Percentiles rank a stretch among this genome's conserved stretches.
Conservation (phyloP, 2,329 filamentous ascomycete genomes). For the Talaromyces verruculosus region DNA sequence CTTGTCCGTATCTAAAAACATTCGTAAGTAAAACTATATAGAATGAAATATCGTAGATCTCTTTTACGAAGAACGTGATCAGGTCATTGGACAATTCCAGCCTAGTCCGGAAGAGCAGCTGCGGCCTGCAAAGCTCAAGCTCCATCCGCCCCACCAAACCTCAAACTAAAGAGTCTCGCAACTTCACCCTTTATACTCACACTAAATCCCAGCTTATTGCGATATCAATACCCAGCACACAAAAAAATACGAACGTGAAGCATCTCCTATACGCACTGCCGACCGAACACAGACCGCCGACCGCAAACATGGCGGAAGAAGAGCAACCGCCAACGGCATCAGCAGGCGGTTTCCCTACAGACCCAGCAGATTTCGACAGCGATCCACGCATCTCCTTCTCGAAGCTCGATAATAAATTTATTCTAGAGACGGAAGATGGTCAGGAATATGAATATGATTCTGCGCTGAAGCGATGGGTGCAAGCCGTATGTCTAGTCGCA, state of each 20-base stretch:
- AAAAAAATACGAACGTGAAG: neutral
- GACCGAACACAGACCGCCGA: constrained; percentile 22
- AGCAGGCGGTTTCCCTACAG: constrained; percentile 48
- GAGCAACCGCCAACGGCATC: constrained; percentile 4
- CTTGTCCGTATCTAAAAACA: neutral
- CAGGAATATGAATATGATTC: constrained; percentile 81
- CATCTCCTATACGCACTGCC: constrained; percentile 7
- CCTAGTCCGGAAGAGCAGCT: neutral
- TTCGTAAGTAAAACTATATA: neutral
- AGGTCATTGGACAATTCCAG: constrained; percentile 1
- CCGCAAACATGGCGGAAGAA: constrained; percentile 8
- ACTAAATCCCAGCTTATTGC: neutral
- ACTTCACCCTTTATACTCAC: neutral
- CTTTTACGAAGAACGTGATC: neutral
- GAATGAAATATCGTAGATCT: neutral
- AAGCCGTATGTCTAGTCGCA: constrained; percentile 51
- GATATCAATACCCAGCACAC: neutral
- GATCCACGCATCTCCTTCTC: constrained; percentile 86
- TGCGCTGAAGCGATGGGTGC: constrained; percentile 71
- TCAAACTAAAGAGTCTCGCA: neutral
- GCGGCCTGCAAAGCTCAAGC: constrained; percentile 11
- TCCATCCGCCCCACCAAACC: constrained; percentile 8
- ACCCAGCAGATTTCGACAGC: constrained; percentile 67
- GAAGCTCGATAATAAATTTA: constrained; percentile 76
- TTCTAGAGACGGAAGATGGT: constrained; percentile 80